phyloP scores from a whole-genome alignment of 441 rosid species.

The Melianthus villosus region DNA sequence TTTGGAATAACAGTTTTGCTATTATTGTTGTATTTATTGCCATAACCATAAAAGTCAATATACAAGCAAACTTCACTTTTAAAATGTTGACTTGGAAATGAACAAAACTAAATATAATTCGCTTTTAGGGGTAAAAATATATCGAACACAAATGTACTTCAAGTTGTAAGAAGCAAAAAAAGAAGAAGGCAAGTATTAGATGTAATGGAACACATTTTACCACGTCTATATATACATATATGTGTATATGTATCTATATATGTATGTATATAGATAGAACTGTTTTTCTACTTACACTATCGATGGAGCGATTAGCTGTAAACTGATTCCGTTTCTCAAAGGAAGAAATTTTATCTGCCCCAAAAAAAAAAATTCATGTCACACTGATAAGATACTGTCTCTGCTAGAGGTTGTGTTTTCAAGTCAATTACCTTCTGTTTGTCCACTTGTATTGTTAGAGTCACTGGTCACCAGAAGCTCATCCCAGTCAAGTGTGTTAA shows the following conservation, averaged over 20 bases:
- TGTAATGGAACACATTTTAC: too few species aligned
- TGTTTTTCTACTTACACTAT: constrained; percentile 32
- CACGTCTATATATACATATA: too few species aligned
- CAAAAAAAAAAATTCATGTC: constrained; percentile 6
- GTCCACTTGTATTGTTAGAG: constrained; percentile 17
- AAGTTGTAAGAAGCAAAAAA: too few species aligned
- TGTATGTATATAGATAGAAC: constrained; percentile 3
- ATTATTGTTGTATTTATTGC: too few species aligned
- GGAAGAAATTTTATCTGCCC: constrained; percentile 33
- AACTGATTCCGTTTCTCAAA: constrained; percentile 31
- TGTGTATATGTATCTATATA: neutral
- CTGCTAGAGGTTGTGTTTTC: constrained; percentile 5
- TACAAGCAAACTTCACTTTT: too few species aligned
- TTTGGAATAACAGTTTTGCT: too few species aligned
- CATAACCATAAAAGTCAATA: too few species aligned
- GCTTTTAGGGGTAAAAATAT: too few species aligned
- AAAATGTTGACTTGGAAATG: too few species aligned
- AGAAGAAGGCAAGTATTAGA: too few species aligned
- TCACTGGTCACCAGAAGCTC: constrained; percentile 56
- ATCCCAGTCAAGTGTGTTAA: constrained; percentile 97
- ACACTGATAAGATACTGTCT: constrained; percentile 2
- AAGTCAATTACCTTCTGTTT: constrained; percentile 31
- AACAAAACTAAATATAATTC: too few species aligned
- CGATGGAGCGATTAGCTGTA: constrained; percentile 16
- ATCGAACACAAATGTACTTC: too few species aligned